A percentile compares a stretch with the other conserved stretches of the same genome.
phyloP scores from a whole-genome alignment of 176 grass and related monocot species.

The Hyparrhenia diplandra region DNA sequence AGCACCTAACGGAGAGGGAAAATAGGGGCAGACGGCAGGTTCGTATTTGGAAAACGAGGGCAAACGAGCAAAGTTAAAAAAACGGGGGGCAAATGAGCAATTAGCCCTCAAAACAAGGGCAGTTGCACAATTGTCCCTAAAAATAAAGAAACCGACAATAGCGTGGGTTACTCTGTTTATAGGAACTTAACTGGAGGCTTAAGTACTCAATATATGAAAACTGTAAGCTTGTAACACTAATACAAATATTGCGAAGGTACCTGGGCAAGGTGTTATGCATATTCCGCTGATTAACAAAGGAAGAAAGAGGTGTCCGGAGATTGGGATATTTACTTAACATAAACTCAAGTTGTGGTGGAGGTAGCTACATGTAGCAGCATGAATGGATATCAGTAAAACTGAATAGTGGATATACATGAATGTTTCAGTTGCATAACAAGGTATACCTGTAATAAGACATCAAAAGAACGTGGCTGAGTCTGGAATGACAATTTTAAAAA shows the following conservation, averaged over 20 bases:
- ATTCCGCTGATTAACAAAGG: slow-evolving; percentile 64
- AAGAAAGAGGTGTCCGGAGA: slow-evolving; percentile 59
- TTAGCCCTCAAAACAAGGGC: too few relatives aligned
- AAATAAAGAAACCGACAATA: slow-evolving; percentile 17
- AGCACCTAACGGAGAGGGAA: too few relatives aligned
- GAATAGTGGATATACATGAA: neutral
- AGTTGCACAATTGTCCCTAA: too few relatives aligned
- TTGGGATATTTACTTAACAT: slow-evolving; percentile 64
- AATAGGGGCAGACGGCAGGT: too few relatives aligned
- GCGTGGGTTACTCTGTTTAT: neutral
- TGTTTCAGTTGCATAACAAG: slow-evolving; percentile 2
- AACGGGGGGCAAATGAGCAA: too few relatives aligned
- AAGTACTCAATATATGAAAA: neutral
- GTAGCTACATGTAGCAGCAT: slow-evolving; percentile 56
- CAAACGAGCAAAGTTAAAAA: too few relatives aligned
- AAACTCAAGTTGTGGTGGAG: slow-evolving; percentile 66
- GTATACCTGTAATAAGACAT: slow-evolving; percentile 78
- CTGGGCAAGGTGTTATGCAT: slow-evolving; percentile 65
- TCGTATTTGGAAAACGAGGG: too few relatives aligned
- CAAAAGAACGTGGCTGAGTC: slow-evolving; percentile 88
- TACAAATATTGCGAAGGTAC: slow-evolving; percentile 23
- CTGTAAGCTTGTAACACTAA: slow-evolving; percentile 11
- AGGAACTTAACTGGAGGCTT: slow-evolving; percentile 1
- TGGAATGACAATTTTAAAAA: slow-evolving; percentile 93
- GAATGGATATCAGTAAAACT: slow-evolving; percentile 39